A percentile compares a stretch with the other conserved stretches of the same genome.
Conservation (phyloP, 2,329 filamentous ascomycete species). For the Trichoderma sp. region DNA sequence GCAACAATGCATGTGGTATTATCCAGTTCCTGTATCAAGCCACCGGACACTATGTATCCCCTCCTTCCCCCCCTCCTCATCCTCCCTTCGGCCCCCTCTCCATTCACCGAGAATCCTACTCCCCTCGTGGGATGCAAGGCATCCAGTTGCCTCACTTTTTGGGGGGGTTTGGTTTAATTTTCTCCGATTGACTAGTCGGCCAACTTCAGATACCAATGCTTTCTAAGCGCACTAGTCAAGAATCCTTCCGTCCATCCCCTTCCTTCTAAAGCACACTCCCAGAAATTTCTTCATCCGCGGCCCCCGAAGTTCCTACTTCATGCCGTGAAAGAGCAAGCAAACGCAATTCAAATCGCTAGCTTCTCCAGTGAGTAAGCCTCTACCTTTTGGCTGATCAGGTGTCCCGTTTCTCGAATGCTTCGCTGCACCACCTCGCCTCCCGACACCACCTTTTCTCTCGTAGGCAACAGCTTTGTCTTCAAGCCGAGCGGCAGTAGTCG, state of each 20-base stretch:
- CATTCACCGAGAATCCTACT: slow-evolving; percentile 5
- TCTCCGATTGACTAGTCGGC: neutral
- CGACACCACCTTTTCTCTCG: slow-evolving; percentile 57
- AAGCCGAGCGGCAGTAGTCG: slow-evolving; percentile 69
- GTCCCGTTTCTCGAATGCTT: slow-evolving; percentile 69
- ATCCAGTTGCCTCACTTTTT: neutral
- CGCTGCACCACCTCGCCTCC: slow-evolving; percentile 69
- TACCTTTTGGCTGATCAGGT: slow-evolving; percentile 74
- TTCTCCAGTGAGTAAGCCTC: slow-evolving; percentile 81
- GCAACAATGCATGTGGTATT: slow-evolving; percentile 2
- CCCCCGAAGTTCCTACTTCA: neutral
- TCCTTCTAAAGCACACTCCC: neutral
- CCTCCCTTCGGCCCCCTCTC: neutral
- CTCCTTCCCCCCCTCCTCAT: neutral
- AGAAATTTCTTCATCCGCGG: neutral
- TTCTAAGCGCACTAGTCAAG: slow-evolving; percentile 6
- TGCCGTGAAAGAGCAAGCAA: neutral
- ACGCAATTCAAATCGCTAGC: slow-evolving; percentile 57
- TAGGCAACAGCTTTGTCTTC: slow-evolving; percentile 53
- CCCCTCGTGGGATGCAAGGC: neutral
- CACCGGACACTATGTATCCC: neutral
- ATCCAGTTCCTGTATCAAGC: neutral
- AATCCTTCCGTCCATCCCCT: slow-evolving; percentile 1
- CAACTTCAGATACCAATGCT: neutral
- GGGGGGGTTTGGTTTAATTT: neutral